phyloP scores from a whole-genome alignment of 257 asterid species.

The Nicotiana attenuata region DNA sequence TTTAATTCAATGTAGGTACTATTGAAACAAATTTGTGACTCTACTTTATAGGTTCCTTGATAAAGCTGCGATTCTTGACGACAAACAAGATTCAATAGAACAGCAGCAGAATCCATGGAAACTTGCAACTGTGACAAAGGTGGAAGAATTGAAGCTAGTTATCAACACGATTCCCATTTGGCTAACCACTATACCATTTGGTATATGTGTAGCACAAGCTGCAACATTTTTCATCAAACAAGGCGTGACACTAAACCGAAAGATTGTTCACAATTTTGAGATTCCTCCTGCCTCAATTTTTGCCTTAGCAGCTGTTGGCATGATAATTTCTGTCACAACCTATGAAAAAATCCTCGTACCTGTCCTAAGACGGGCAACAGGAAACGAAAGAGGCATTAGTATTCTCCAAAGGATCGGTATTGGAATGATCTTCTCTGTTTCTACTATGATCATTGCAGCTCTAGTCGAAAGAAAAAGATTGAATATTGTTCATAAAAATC shows the following conservation, averaged over 20 bases:
- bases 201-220: slow-evolving; percentile 45
- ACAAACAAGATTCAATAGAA: background rate
- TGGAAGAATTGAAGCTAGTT: slow-evolving; percentile 60
- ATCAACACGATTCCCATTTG: slow-evolving; percentile 61
- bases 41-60: slow-evolving; percentile 56
- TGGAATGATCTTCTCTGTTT: slow-evolving; percentile 56
- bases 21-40: too few relatives aligned
- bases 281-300: slow-evolving; percentile 75
- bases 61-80: slow-evolving; percentile 60
- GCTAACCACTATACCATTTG: slow-evolving; percentile 55
- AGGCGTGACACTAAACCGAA: slow-evolving; percentile 24
- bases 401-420: slow-evolving; percentile 72
- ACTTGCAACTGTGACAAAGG: slow-evolving; percentile 45
- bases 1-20: too few relatives aligned
- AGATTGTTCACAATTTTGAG: slow-evolving; percentile 25
- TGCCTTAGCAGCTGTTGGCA: slow-evolving; percentile 61
- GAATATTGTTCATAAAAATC: slow-evolving; percentile 12
- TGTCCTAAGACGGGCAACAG: slow-evolving; percentile 38
- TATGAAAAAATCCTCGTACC: slow-evolving; percentile 71
- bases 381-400: slow-evolving; percentile 59
- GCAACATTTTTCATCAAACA: slow-evolving; percentile 67
- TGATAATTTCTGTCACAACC: slow-evolving; percentile 48
- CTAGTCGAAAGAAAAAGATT: slow-evolving; percentile 54
- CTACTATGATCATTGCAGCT: slow-evolving; percentile 56
- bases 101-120: slow-evolving; percentile 40